Conservation (phyloP, 2,329 filamentous ascomycete genomes). For the Zalaria sp. region DNA sequence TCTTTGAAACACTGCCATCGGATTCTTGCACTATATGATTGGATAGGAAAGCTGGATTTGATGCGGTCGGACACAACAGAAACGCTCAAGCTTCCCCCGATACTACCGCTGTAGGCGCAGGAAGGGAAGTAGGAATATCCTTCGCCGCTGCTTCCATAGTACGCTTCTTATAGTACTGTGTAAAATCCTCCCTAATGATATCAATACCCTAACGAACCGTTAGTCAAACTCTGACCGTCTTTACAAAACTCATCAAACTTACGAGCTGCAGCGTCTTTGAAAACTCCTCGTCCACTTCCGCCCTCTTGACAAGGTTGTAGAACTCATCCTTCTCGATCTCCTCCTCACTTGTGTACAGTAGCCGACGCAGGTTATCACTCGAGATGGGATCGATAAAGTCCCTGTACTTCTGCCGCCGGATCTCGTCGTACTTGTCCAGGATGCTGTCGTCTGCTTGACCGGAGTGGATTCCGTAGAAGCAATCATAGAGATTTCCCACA, state of each 20-base stretch:
- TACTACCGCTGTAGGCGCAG: neutral
- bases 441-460: constrained; percentile 12
- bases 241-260: neutral
- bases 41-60: too few species aligned
- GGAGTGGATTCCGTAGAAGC: constrained; percentile 9
- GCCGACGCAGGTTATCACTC: constrained; percentile 7
- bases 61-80: too few species aligned
- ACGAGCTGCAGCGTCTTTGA: constrained; percentile 1
- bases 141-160: neutral
- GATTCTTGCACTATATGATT: too few species aligned
- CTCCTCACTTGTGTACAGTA: constrained; percentile 7
- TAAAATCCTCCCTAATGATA: constrained; percentile 3
- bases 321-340: constrained; percentile 8
- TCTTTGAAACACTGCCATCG: too few species aligned
- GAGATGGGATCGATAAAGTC: constrained; percentile 16
- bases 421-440: constrained; percentile 19
- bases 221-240: neutral
- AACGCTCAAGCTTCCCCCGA: too few species aligned
- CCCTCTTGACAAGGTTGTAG: constrained; percentile 5
- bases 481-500: constrained; percentile 10
- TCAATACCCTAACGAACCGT: constrained; percentile 1
- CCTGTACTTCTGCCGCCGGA: constrained; percentile 18
- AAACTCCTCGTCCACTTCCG: constrained; percentile 7
- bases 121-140: neutral
- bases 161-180: constrained; percentile 1